phyloP scores from a whole-genome alignment of 1,139 yeast genomes.

The Hemisphaericaspora xylanilytica region DNA sequence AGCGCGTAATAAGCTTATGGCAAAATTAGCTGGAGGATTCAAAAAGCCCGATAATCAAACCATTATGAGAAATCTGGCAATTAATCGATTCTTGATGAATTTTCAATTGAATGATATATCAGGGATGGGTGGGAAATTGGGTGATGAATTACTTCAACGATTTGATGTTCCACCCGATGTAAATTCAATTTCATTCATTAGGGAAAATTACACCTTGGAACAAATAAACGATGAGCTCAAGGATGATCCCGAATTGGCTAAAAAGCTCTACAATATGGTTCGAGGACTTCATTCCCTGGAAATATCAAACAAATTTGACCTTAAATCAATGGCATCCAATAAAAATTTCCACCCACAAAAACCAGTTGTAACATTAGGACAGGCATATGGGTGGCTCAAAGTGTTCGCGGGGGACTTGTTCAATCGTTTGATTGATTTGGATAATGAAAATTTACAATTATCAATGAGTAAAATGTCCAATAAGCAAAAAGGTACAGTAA shows the following conservation, averaged over 20 bases:
- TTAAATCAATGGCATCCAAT: conserved; percentile 86
- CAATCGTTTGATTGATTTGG: conserved; percentile 68
- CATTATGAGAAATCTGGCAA: conserved; percentile 50
- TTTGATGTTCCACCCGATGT: conserved; percentile 43
- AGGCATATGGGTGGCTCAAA: conserved; percentile 73
- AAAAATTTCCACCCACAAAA: conserved; percentile 63
- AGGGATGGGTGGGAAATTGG: conserved; percentile 89
- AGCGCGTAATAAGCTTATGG: conserved; percentile 69
- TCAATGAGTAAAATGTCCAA: conserved; percentile 24
- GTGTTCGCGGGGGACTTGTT: conserved; percentile 81
- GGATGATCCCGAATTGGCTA: conserved; percentile 46
- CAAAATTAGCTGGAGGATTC: conserved; percentile 87
- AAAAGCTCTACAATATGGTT: conserved; percentile 54
- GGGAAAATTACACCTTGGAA: conserved; percentile 41
- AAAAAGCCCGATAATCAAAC: conserved; percentile 89
- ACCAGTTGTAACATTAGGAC: conserved; percentile 54
- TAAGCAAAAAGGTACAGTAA: conserved; percentile 25
- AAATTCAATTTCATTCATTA: conserved; percentile 44
- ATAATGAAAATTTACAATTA: conserved; percentile 57
- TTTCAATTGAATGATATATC: conserved; percentile 75
- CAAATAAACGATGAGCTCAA: conserved; percentile 32
- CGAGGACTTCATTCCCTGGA: conserved; percentile 60
- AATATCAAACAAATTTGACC: conserved; percentile 55
- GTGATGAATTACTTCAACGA: conserved; percentile 53
- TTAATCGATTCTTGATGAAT: conserved; percentile 52